These are phyloP conservation scores for Stachybotrys echinatus DNA, from an alignment of 2,329 filamentous ascomycete genomes.

Conservation along the genomic window DNA sequence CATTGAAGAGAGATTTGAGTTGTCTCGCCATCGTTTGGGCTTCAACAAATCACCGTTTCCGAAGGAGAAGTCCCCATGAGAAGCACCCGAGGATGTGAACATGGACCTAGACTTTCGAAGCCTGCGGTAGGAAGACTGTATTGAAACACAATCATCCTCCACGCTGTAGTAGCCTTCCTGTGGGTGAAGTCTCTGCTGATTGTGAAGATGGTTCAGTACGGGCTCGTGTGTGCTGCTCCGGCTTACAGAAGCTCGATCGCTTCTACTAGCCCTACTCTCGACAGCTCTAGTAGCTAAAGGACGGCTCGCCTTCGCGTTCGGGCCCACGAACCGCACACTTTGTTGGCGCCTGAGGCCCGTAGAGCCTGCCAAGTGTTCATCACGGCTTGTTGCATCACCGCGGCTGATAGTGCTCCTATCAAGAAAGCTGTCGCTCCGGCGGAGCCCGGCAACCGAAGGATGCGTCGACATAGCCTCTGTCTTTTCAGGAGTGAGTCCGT, in stretches of 20 bases:
- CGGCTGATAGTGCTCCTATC: slow-evolving; percentile 9
- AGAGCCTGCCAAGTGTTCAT: slow-evolving; percentile 4
- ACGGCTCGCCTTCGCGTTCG: slow-evolving; percentile 20
- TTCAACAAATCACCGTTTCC: slow-evolving; percentile 7
- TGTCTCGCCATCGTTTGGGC: slow-evolving; percentile 4
- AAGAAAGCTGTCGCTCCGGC: slow-evolving; percentile 14
- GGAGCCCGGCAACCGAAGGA: slow-evolving; percentile 4
- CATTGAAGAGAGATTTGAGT: slow-evolving; percentile 4
- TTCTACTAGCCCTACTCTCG: slow-evolving; percentile 10
- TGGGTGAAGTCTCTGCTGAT: background rate
- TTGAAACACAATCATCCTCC: slow-evolving; percentile 42
- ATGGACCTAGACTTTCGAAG: slow-evolving; percentile 53
- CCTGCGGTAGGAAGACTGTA: slow-evolving; percentile 41
- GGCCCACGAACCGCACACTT: slow-evolving; percentile 50
- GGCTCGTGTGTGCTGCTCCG: background rate
- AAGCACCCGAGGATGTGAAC: slow-evolving; percentile 30
- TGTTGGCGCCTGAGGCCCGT: slow-evolving; percentile 35
- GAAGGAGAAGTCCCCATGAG: slow-evolving; percentile 7
- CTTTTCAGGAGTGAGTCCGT: slow-evolving; percentile 17
- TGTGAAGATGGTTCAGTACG: no score
- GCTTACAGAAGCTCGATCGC: background rate
- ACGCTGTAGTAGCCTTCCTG: slow-evolving; percentile 34
- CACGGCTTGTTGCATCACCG: slow-evolving; percentile 9
- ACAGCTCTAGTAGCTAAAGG: slow-evolving; percentile 22
- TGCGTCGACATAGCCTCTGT: background rate